Conservation (phyloP, 352 stramenopile species). For the Pythium monospermum region DNA sequence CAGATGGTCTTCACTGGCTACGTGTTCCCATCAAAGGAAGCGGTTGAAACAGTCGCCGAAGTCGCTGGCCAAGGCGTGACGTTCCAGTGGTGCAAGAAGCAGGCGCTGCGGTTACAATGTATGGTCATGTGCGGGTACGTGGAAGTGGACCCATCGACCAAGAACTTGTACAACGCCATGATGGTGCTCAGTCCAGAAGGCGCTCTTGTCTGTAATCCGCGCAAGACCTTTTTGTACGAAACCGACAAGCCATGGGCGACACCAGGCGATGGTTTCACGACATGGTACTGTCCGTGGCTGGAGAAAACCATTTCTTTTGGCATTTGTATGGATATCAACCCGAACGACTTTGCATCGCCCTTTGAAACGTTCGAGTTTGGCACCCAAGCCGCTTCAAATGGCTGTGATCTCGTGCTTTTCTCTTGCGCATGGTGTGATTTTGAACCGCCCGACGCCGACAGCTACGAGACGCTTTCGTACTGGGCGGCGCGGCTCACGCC, state of each 20-base stretch:
- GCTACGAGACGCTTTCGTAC: slow-evolving; percentile 57
- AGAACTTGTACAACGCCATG: slow-evolving; percentile 73
- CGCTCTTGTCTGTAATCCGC: slow-evolving; percentile 60
- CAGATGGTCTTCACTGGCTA: slow-evolving; percentile 85
- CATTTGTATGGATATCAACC: slow-evolving; percentile 91
- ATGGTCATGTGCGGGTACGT: slow-evolving; percentile 74
- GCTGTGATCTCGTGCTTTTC: slow-evolving; percentile 76
- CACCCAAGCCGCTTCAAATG: slow-evolving; percentile 33
- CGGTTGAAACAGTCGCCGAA: slow-evolving; percentile 64
- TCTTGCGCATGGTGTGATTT: slow-evolving; percentile 81
- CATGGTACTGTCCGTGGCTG: slow-evolving; percentile 75
- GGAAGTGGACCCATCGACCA: slow-evolving; percentile 28
- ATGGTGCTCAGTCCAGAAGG: slow-evolving; percentile 69
- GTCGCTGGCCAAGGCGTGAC: slow-evolving; percentile 39
- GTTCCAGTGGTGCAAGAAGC: slow-evolving; percentile 62
- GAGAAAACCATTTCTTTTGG: slow-evolving; percentile 75
- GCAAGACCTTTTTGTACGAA: slow-evolving; percentile 83
- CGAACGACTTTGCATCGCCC: slow-evolving; percentile 65
- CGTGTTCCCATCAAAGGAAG: slow-evolving; percentile 53
- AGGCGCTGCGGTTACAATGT: slow-evolving; percentile 56
- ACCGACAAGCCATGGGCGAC: slow-evolving; percentile 81
- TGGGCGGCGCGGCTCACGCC: slow-evolving; percentile 64
- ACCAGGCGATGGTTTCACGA: slow-evolving; percentile 47
- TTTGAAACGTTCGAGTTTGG: slow-evolving; percentile 75
- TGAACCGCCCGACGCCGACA: slow-evolving; percentile 40